Evolutionary conservation across 345 rosid genomes (phyloP), one percentile per base, ranked within the genome.

Genomic region (Clausena lansium): DNA sequence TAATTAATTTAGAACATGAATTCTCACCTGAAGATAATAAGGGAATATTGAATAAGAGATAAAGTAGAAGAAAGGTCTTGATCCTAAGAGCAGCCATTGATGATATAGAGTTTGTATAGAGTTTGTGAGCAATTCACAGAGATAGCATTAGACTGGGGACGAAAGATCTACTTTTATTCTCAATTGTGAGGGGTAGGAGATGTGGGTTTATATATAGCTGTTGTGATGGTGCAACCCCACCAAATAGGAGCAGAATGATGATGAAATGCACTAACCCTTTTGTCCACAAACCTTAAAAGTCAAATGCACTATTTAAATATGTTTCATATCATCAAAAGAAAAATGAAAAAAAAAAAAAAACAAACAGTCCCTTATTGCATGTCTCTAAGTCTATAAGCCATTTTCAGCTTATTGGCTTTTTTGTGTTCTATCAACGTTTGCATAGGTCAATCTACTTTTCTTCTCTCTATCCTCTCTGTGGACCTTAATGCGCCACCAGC

Each of bases 31-130:
- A 71, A 78, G 83, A 81, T 50, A 77, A 47, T 4, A 73, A 78
- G 70, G 81, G 81, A 69, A 86, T 64, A 45, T 45, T 45, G 75
- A 82, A 67, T 63, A 91, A 79, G 74, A 86, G 25, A 55, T 87
- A 76, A 57, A 85, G 6, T 17, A 91, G 73, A 85, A 89, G 78
- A 71, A 80, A 63, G 61, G 88, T 14, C 27, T 86, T 86, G 86
- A 83, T 76, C 77, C 83, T 75, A 64, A 64, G 68, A 32, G 41
- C 39, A 81, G 89, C 87, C 97, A 92, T 88, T 79, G 64, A 13
- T 45, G 7, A 36, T 41, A 52, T 52, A 17, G 38, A 60, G 30
- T 13, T 24, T 30, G 32, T 41, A 52, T 52, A 17, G 38, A 60
- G 30, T 13, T 24, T 30, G 32, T 25, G 11, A 61, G 38, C 36